Conservation (phyloP, 306 rosid genomes). For the Fagus sylvatica region DNA sequence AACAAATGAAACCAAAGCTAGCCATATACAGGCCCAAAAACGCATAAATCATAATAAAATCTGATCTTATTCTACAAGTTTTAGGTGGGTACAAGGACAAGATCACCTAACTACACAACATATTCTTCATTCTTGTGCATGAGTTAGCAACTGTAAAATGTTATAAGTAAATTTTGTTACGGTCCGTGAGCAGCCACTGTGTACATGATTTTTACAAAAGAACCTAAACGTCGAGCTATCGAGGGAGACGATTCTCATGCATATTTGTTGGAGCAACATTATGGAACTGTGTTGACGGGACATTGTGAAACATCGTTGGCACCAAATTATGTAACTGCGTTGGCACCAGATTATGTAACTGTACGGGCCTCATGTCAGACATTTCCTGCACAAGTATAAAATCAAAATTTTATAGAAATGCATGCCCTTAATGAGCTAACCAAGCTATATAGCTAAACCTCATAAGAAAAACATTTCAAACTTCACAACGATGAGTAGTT, state of each 20-base stretch:
- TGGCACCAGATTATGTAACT: slow-evolving; percentile 32
- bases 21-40: background rate
- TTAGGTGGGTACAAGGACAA: background rate
- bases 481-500: background rate
- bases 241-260: slow-evolving; percentile 50
- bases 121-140: background rate
- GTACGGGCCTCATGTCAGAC: slow-evolving; percentile 28
- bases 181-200: background rate
- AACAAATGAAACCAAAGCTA: background rate
- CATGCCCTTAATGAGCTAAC: slow-evolving; percentile 1
- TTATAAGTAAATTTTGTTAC: background rate
- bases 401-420: slow-evolving; percentile 18
- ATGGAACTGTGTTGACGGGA: slow-evolving; percentile 34
- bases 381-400: slow-evolving; percentile 38
- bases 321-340: slow-evolving; percentile 51
- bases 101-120: background rate
- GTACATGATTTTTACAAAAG: slow-evolving; percentile 18
- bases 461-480: background rate
- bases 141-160: background rate
- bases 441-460: slow-evolving; percentile 10
- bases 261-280: slow-evolving; percentile 40
- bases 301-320: slow-evolving; percentile 48
- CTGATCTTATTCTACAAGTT: background rate
- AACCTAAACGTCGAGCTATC: slow-evolving; percentile 25
- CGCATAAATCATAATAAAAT: background rate